phyloP scores from a whole-genome alignment of 2,329 filamentous ascomycete genomes.

The Chrysosporium keratinophilum region DNA sequence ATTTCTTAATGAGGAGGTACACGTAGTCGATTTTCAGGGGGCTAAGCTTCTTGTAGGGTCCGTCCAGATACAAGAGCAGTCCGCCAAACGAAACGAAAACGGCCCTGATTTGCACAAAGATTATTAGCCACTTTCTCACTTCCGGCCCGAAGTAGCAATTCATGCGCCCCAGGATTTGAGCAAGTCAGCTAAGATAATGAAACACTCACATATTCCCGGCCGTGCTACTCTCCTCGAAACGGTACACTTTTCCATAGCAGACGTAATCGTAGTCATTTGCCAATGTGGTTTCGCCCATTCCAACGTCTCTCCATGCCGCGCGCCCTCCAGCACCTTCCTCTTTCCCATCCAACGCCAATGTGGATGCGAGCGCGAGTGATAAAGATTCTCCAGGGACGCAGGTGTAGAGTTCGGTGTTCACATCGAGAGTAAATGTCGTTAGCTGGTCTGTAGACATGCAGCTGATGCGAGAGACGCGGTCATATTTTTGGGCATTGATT shows the following conservation, averaged over 20 bases:
- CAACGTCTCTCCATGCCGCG: slow-evolving; percentile 64
- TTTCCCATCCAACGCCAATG: slow-evolving; percentile 78
- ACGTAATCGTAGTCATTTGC: slow-evolving; percentile 45
- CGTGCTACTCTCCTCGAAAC: slow-evolving; percentile 46
- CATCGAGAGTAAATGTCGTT: slow-evolving; percentile 73
- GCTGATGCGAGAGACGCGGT: slow-evolving; percentile 78
- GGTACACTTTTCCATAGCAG: slow-evolving; percentile 44
- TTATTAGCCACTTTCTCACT: slow-evolving; percentile 18
- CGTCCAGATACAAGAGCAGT: slow-evolving; percentile 77
- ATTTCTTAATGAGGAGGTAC: slow-evolving; percentile 92
- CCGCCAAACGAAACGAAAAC: slow-evolving; percentile 92
- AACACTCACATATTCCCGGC: slow-evolving; percentile 71
- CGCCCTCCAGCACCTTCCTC: slow-evolving; percentile 52
- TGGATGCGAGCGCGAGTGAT: slow-evolving; percentile 72
- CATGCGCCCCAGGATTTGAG: not conserved
- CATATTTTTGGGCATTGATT: slow-evolving; percentile 80
- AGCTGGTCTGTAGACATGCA: slow-evolving; percentile 65
- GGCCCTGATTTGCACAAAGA: slow-evolving; percentile 49
- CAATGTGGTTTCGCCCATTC: slow-evolving; percentile 48
- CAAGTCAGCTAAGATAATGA: not conserved
- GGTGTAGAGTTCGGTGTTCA: slow-evolving; percentile 88
- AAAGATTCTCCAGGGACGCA: slow-evolving; percentile 63
- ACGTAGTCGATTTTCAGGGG: slow-evolving; percentile 85
- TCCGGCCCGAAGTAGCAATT: slow-evolving; percentile 1
- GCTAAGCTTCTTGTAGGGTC: slow-evolving; percentile 90